A percentile compares a stretch with the other conserved stretches of the same genome.
Evolutionary conservation across 768 basidiomycete species (phyloP).

Genomic region (Vararia minispora): DNA sequence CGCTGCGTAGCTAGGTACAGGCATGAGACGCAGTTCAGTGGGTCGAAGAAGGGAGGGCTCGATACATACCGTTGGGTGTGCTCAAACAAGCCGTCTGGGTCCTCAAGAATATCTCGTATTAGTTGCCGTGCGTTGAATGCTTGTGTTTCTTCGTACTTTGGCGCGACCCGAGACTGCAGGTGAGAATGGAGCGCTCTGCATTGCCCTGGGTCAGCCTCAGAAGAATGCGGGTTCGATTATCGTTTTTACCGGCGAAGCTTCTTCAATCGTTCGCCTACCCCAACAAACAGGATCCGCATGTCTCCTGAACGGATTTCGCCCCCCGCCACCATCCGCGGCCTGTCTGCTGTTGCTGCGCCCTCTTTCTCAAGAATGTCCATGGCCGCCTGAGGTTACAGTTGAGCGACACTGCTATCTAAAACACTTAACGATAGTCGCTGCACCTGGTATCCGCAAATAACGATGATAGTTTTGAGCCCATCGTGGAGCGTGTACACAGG

Average conservation of each 20-base stretch:
- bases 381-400: conserved; percentile 18
- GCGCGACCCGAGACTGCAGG: conserved; percentile 23
- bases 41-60: neutral
- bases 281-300: conserved; percentile 20
- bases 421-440: neutral
- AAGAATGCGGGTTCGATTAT: neutral
- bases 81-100: conserved; percentile 22
- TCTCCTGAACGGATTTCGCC: conserved; percentile 24
- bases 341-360: conserved; percentile 22
- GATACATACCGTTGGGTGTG: conserved; percentile 23
- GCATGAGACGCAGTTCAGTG: neutral
- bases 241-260: conserved; percentile 17
- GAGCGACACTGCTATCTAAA: too few relatives aligned
- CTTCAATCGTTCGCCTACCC: conserved; percentile 21
- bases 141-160: conserved; percentile 25
- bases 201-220: neutral
- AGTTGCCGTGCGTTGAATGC: conserved; percentile 21
- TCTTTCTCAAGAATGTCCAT: conserved; percentile 31
- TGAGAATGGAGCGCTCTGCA: conserved; percentile 23
- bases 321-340: conserved; percentile 25
- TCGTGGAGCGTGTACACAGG: conserved; percentile 47
- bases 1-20: conserved; percentile 24
- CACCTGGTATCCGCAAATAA: conserved; percentile 30
- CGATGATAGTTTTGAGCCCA: conserved; percentile 31
- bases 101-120: conserved; percentile 24